Evolutionary conservation across 2,329 filamentous ascomycete species (phyloP), one percentile per base, ranked within the genome.

Genomic region (Dothistroma septosporum): DNA sequence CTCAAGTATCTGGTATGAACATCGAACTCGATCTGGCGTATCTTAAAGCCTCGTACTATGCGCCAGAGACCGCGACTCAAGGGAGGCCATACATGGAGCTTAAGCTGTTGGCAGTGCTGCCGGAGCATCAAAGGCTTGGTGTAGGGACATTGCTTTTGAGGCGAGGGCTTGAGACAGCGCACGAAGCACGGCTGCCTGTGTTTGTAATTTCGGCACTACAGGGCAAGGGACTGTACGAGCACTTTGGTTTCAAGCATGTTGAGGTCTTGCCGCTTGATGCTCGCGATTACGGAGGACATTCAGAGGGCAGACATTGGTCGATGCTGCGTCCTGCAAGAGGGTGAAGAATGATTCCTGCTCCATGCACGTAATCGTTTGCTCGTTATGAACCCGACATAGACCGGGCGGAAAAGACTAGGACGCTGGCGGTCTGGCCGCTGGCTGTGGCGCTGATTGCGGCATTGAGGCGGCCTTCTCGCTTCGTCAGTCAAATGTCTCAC

Each of bases 211-310:
- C 73, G 4, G 73, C 70, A 2, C 55, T 65, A 33, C 55, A 61
- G 31, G 77, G 72, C 1, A 66, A 67, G 59, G 62, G 66, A 10
- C 58, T 79, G n/a, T 78, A 79, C 64, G 72, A 75, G 64, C 67
- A 64, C 57, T 73, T 66, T 66, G 73, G 70, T 53, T 77, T 73
- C 61, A 57, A 55, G 32, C 59, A 50, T 1, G 56, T 59, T n/a
- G 53, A 60, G 10, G 52, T 59, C 19, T 37, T 66, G 16, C 57
- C 58, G 19, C 58, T 65, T 31, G 65, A 70, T 57, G 55, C 60
- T 16, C 47, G 50, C n/a, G 48, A 62, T 11, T 63, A 62, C 50
- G 67, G 67, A 0, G 55, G 59, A 9, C 31, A 57, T 14, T 55
- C 61, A 19, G 32, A 53, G 11, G 62, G 33, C n/a, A 24, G 54